Conservation (phyloP, 352 stramenopile species). For the Pelagophyceae sp. region DNA sequence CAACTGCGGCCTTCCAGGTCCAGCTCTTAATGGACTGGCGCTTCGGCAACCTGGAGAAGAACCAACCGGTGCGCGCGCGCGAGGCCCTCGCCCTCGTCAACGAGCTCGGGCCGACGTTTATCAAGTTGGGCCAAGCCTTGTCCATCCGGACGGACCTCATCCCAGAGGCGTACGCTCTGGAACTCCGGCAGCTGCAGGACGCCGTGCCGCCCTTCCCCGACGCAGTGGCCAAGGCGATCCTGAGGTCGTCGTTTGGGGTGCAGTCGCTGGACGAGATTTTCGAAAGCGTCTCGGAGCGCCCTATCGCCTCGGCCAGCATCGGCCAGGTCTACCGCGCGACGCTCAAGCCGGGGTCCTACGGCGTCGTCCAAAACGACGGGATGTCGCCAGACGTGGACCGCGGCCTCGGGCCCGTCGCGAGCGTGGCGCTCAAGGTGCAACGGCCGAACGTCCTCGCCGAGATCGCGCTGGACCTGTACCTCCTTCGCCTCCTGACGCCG, state of each 20-base stretch:
- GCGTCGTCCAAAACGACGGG: not conserved
- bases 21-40: not conserved
- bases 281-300: constrained; percentile 13
- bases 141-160: constrained; percentile 55
- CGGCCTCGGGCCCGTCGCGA: not conserved
- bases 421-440: constrained; percentile 57
- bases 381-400: not conserved
- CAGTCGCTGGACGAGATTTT: not conserved
- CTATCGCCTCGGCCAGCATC: constrained; percentile 46
- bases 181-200: constrained; percentile 54
- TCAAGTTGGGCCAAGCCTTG: constrained; percentile 58
- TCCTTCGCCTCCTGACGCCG: constrained; percentile 32
- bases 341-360: constrained; percentile 27
- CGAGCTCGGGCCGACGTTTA: constrained; percentile 58
- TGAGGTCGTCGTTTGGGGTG: constrained; percentile 3
- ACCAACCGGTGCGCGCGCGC: constrained; percentile 40
- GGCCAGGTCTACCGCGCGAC: constrained; percentile 49
- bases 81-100: constrained; percentile 53
- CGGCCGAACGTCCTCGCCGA: constrained; percentile 49
- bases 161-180: constrained; percentile 44
- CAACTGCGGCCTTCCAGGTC: not conserved
- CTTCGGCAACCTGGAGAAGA: constrained; percentile 35
- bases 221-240: not conserved
- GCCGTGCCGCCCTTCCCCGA: constrained; percentile 46
- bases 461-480: constrained; percentile 57